Evolutionary conservation across 148 eudicot species (phyloP), one percentile per base, ranked within the genome.

Genomic region (Vaccinium vitisidaea): DNA sequence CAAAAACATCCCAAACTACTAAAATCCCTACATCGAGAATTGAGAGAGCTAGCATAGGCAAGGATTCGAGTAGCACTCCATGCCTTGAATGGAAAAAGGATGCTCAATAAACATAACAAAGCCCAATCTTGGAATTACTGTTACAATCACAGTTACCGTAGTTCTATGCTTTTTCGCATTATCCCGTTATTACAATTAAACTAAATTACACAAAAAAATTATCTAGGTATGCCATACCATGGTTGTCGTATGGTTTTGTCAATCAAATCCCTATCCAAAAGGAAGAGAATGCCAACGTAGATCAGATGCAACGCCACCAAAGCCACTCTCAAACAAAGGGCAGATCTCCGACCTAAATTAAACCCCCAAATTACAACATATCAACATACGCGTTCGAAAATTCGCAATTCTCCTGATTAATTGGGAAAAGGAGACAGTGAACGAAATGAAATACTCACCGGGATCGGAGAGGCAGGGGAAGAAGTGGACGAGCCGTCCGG

Each of bases 401-500:
- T 11, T 2, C 36, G 23, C 2, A n/a, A 19, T 39, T 30, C 2
- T 46, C 86, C 10, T 1, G 46, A 6, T 5, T 36, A 76, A 54
- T 23, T 21, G 65, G 63, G 52, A 30, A 83, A 16, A 21, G 11
- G 39, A 23, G 11, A 85, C 30, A 74, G 30, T 8, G 69, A 61
- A n/a, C 0, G 53, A 63, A 36, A n/a, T 54, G 77, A 19, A 49
- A 0, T 13, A 25, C 36, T 1, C n/a, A 95, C 98, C 98, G 16
- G 98, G 95, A 91, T 95, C 98, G 85, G 94, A 89, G 84, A 95
- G 93, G 80, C 96, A 93, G 59, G 98, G 98, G 86, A 93, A 89
- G 63, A 56, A 74, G 58, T 74, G 84, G 77, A 82, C 83, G 88
- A 91, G 92, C 43, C 89, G 90, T 76, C 88, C 87, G 74, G 83